phyloP scores from a whole-genome alignment of 2,329 filamentous ascomycete species.

The Penicillium sp. region DNA sequence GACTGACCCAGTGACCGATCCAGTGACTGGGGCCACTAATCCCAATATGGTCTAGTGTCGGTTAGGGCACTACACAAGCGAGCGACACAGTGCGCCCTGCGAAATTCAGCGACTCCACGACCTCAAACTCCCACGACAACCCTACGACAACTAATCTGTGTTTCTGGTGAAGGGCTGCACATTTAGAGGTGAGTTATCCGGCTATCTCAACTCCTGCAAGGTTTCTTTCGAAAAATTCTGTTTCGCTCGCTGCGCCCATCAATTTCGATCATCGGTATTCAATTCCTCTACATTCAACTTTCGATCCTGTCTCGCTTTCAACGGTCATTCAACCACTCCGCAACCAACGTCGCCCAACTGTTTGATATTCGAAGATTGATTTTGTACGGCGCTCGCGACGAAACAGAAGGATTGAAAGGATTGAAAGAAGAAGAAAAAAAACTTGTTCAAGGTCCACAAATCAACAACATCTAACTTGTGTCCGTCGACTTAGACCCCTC shows the following conservation, averaged over 20 bases:
- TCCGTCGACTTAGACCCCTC: constrained; percentile 39
- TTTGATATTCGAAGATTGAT: constrained; percentile 4
- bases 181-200: constrained; percentile 44
- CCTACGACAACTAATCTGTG: constrained; percentile 43
- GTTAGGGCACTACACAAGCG: constrained; percentile 48
- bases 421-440: background rate
- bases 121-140: constrained; percentile 42
- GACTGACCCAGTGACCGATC: constrained; percentile 5
- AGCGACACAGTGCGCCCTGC: constrained; percentile 42
- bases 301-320: background rate
- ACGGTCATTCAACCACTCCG: background rate
- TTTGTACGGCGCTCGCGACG: constrained; percentile 15
- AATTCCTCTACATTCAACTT: constrained; percentile 12
- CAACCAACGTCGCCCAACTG: constrained; percentile 8
- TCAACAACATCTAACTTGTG: constrained; percentile 13
- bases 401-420: constrained; percentile 22
- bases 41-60: constrained; percentile 32
- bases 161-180: constrained; percentile 49
- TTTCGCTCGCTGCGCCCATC: constrained; percentile 27
- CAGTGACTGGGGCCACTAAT: constrained; percentile 17
- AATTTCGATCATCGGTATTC: constrained; percentile 15
- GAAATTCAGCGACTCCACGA: constrained; percentile 46
- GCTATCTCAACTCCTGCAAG: constrained; percentile 20
- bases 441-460: constrained; percentile 11
- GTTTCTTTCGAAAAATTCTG: constrained; percentile 25